Percentiles rank a stretch among this genome's conserved stretches.
Evolutionary conservation across 1,284 basidiomycete genomes (phyloP).

Genomic region (Cryptococcus sp.): DNA sequence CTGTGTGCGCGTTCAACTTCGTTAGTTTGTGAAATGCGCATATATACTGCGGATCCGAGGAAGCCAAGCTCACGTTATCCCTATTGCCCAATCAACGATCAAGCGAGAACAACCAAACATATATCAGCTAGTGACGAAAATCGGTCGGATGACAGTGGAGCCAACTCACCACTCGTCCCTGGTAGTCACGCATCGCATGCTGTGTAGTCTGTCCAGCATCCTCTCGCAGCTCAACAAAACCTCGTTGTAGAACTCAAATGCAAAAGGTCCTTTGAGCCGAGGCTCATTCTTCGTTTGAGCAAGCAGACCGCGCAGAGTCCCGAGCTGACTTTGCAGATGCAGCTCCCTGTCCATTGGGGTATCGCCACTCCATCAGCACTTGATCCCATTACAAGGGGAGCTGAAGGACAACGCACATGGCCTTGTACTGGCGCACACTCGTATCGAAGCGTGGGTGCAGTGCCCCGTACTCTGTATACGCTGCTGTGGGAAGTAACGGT

Average conservation of each 20-base stretch:
- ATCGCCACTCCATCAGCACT: too few species aligned
- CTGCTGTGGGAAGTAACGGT: slow-evolving; percentile 9
- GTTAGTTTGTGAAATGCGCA: too few species aligned
- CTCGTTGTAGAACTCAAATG: slow-evolving; percentile 74
- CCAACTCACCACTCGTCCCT: slow-evolving; percentile 82
- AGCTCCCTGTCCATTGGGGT: slow-evolving; percentile 68
- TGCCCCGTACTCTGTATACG: not conserved
- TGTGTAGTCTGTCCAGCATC: slow-evolving; percentile 82
- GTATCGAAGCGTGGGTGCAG: slow-evolving; percentile 34
- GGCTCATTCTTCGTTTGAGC: slow-evolving; percentile 90
- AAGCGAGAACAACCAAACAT: slow-evolving; percentile 8
- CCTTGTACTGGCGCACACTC: slow-evolving; percentile 77
- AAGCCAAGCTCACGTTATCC: slow-evolving; percentile 45
- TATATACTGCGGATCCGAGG: too few species aligned
- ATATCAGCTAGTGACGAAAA: not conserved
- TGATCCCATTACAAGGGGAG: not conserved
- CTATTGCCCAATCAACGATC: slow-evolving; percentile 9
- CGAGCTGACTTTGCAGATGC: slow-evolving; percentile 85
- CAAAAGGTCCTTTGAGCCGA: slow-evolving; percentile 90
- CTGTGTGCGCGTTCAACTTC: slow-evolving; percentile 9
- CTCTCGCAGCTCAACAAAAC: slow-evolving; percentile 84
- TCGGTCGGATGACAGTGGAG: not conserved
- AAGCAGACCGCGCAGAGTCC: slow-evolving; percentile 76
- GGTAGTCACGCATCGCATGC: slow-evolving; percentile 92
- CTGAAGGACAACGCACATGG: slow-evolving; percentile 63